Base-by-base conservation (phyloP, 495 filamentous ascomycete genomes). In the Corynascus novoguineensis region DNA sequence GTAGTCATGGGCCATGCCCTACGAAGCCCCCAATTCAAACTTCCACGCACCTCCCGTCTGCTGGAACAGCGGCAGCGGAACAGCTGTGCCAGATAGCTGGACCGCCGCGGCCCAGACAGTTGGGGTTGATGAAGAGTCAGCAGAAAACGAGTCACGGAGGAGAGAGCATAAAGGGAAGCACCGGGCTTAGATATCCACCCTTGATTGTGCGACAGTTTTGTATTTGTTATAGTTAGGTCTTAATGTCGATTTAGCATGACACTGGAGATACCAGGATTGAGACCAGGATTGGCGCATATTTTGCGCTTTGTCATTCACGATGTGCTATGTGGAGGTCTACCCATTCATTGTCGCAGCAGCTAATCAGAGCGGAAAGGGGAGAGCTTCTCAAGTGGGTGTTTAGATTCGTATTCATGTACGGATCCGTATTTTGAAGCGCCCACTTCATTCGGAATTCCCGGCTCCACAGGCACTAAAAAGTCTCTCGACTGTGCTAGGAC, bases 31-130 rank as follows among this genome's bases (percentile, higher is more conserved):
- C n/a, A n/a, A n/a, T n/a, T n/a, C n/a, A n/a, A 22, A 45, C 10
- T 5, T 57, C 1, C 62, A 62, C 24, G 57, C 8, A 1, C 60
- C 57, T 10, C 21, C 49, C 24, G 50, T 60, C 2, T 49, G 34
- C 35, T 44, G 35, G 12, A 52, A 55, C 32, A 60, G 49, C 25
- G 60, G 51, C 4, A 60, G 45, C 25, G 55, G 55, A 9, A 64
- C 61, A 1, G 50, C 35, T 0, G 61, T 60, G n/a, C 61, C 61
- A 1, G 58, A 60, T 4, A 50, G 45, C 37, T 64, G 58, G 58
- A 64, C 61, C 1, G 50, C 50, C 1, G 27, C 44, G 21, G 50
- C 50, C 15, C 37, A 37, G 25, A 41, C 37, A 17, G 9, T 41
- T 10, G 38, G 44, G 15, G n/a, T 7, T 9, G n/a, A n/a, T n/a